These are phyloP conservation scores for Barnettozyma hawaiiensis DNA, from an alignment of 1,139 yeast genomes.

Conservation along the genomic window DNA sequence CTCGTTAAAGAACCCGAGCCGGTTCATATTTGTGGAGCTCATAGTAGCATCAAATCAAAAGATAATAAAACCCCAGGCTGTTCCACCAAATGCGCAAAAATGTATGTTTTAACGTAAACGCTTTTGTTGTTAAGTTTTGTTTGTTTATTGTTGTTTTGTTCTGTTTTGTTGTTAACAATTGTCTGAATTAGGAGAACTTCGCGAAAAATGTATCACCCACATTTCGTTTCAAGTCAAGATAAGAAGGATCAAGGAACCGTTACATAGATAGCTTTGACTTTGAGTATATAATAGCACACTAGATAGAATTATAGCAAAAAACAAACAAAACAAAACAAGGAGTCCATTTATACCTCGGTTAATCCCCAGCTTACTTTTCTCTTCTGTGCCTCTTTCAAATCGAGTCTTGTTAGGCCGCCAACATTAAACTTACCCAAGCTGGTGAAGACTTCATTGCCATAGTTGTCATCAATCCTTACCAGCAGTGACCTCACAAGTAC, in stretches of 20 bases:
- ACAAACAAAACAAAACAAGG: too few relatives aligned
- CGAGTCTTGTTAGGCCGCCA: constrained; percentile 33
- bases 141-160: too few relatives aligned
- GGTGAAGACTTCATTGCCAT: constrained; percentile 31
- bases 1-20: constrained; percentile 18
- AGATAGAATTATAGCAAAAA: too few relatives aligned
- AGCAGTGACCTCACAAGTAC: constrained; percentile 29
- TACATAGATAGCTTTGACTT: too few relatives aligned
- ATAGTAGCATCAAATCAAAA: not conserved
- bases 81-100: too few relatives aligned
- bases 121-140: not conserved
- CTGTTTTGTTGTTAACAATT: too few relatives aligned
- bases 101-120: not conserved
- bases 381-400: constrained; percentile 11
- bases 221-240: not conserved
- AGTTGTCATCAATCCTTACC: constrained; percentile 28
- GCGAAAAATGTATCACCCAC: not conserved
- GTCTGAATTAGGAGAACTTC: too few relatives aligned
- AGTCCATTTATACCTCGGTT: too few relatives aligned
- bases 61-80: too few relatives aligned
- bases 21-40: constrained; percentile 1
- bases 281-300: too few relatives aligned
- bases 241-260: too few relatives aligned
- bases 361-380: not conserved
- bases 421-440: constrained; percentile 30